Conservation (phyloP, 192 early-diverging fungal species). For the Funneliformis mosseae region DNA sequence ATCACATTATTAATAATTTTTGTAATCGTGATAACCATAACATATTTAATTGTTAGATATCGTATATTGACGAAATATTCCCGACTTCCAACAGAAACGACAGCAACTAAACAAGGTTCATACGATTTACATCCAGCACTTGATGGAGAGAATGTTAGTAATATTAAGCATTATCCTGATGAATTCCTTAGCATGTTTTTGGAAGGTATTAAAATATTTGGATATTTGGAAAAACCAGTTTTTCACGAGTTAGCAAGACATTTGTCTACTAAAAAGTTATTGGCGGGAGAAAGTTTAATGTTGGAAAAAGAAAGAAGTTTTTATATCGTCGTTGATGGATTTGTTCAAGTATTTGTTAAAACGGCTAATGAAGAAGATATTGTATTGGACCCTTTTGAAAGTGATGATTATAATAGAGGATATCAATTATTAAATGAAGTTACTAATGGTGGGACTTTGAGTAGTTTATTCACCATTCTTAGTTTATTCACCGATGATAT, state of each 20-base stretch:
- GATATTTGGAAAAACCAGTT: conserved; percentile 93
- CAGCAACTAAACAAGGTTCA: conserved; percentile 42
- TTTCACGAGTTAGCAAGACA: conserved; percentile 94
- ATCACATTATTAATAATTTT: conserved; percentile 48
- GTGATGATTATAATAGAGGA: conserved; percentile 46
- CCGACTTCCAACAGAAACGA: conserved; percentile 58
- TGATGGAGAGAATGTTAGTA: conserved; percentile 55
- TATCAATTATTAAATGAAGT: conserved; percentile 86
- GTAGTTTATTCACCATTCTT: conserved; percentile 91
- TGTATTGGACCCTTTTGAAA: conserved; percentile 42
- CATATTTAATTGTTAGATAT: conserved; percentile 71
- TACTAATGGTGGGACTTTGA: conserved; percentile 86
- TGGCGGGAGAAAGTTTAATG: conserved; percentile 78
- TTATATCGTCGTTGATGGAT: conserved; percentile 95
- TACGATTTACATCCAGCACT: conserved; percentile 81
- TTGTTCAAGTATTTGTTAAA: conserved; percentile 88
- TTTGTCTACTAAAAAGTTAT: conserved; percentile 74
- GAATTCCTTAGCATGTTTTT: conserved; percentile 84
- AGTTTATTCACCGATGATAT: conserved; percentile 84
- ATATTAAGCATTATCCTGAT: conserved; percentile 57
- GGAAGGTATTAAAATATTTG: conserved; percentile 92
- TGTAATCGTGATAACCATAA: conserved; percentile 31
- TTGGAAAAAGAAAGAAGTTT: conserved; percentile 80
- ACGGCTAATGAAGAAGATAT: conserved; percentile 44
- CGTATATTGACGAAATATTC: conserved; percentile 73